Evolutionary conservation across 495 filamentous ascomycete genomes (phyloP).

Genomic region (Pseudevernia furfuracea): DNA sequence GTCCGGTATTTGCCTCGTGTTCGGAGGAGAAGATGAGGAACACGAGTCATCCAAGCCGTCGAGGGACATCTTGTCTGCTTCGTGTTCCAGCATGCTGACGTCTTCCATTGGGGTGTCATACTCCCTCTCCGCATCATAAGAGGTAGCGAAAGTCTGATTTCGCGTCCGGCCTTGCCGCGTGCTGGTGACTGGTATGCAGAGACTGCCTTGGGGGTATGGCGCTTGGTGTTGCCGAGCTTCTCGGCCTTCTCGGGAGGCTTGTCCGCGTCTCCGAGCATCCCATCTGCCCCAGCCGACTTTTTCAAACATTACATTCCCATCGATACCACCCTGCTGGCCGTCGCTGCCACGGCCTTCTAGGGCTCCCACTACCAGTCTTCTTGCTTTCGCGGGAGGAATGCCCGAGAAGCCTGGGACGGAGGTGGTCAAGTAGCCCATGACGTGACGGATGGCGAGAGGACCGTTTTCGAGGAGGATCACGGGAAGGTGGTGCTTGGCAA

Average conservation of each 20-base stretch:
- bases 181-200: conserved; percentile 55
- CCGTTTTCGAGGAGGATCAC: conserved; percentile 84
- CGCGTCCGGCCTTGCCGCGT: conserved; percentile 38
- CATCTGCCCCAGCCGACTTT: conserved; percentile 98
- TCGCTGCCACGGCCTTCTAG: conserved; percentile 65
- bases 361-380: conserved; percentile 77
- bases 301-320: conserved; percentile 80
- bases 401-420: conserved; percentile 87
- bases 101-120: conserved; percentile 42
- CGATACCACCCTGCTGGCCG: conserved; percentile 52
- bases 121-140: conserved; percentile 56
- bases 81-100: conserved; percentile 67
- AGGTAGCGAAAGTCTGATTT: conserved; percentile 39
- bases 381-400: conserved; percentile 85
- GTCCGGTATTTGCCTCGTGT: conserved; percentile 39
- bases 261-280: conserved; percentile 71
- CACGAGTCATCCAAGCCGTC: conserved; percentile 66
- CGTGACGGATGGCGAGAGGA: conserved; percentile 84
- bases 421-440: conserved; percentile 88
- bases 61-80: conserved; percentile 94
- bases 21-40: conserved; percentile 64
- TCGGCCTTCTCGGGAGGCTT: conserved; percentile 44
- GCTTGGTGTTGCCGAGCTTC: conserved; percentile 41
- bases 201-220: conserved; percentile 48
- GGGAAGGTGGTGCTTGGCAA: conserved; percentile 87